phyloP scores from a whole-genome alignment of 192 early-diverging fungal genomes.

The Backusella tuberculispora region DNA sequence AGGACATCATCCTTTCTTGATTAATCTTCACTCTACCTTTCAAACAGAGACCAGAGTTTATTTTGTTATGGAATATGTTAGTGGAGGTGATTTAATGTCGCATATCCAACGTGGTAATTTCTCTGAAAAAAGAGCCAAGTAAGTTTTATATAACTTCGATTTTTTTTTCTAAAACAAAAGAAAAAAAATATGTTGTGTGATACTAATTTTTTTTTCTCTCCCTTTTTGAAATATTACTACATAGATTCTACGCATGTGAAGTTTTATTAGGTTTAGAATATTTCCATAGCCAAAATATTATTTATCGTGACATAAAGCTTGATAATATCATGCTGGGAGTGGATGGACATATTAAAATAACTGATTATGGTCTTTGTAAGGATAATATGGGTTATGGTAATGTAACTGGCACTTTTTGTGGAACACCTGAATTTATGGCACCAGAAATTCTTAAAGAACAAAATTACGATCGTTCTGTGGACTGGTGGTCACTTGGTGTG shows the following conservation, averaged over 20 bases:
- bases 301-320: constrained; percentile 87
- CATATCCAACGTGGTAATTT: constrained; percentile 95
- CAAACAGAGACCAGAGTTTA: constrained; percentile 94
- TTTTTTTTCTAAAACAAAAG: too few species aligned
- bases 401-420: constrained; percentile 81
- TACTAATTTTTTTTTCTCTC: too few species aligned
- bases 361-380: constrained; percentile 90
- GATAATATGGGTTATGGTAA: constrained; percentile 69
- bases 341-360: constrained; percentile 84
- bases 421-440: constrained; percentile 90
- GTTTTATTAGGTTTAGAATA: constrained; percentile 94
- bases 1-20: constrained; percentile 93
- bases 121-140: constrained; percentile 86
- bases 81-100: constrained; percentile 98
- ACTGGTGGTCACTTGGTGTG: constrained; percentile 82
- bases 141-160: constrained; percentile 1
- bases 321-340: constrained; percentile 80
- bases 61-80: constrained; percentile 98
- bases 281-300: constrained; percentile 90
- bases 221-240: not conserved
- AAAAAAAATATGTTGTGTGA: too few species aligned
- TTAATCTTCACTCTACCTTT: constrained; percentile 95
- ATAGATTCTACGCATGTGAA: constrained; percentile 92
- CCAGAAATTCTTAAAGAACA: constrained; percentile 82
- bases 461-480: constrained; percentile 77